These are phyloP conservation scores for Drechslerella stenobrocha DNA, from an alignment of 2,329 filamentous ascomycete species.

Conservation along the genomic window DNA sequence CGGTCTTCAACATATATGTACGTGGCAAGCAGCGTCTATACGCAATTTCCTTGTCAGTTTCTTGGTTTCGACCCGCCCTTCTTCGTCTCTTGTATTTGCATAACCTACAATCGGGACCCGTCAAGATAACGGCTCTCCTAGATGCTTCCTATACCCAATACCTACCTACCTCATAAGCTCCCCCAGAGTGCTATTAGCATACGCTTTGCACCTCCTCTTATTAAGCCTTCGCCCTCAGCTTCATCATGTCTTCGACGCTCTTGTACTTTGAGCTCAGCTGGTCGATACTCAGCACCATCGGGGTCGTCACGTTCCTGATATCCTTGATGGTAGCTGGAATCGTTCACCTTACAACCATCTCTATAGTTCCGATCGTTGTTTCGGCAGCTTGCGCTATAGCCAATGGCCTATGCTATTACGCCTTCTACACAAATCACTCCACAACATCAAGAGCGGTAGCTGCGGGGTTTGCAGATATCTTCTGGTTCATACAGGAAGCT, in stretches of 20 bases:
- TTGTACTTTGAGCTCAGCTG: constrained; percentile 58
- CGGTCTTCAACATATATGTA: too few relatives aligned
- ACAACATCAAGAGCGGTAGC: constrained; percentile 54
- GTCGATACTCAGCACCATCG: constrained; percentile 59
- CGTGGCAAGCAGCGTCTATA: too few relatives aligned
- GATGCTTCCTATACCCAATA: too few relatives aligned
- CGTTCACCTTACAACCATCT: constrained; percentile 56
- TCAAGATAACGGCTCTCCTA: too few relatives aligned
- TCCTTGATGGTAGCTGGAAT: constrained; percentile 57
- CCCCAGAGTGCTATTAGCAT: too few relatives aligned
- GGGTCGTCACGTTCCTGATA: constrained; percentile 57
- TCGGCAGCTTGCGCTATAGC: constrained; percentile 57
- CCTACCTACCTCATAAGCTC: too few relatives aligned
- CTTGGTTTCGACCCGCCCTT: too few relatives aligned
- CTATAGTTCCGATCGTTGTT: constrained; percentile 57
- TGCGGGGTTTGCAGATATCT: constrained; percentile 56
- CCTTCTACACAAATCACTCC: constrained; percentile 55
- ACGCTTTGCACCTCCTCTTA: too few relatives aligned
- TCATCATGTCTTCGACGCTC: constrained; percentile 20
- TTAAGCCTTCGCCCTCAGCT: not conserved
- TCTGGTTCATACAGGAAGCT: constrained; percentile 59
- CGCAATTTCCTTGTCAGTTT: too few relatives aligned
- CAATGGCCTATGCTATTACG: constrained; percentile 58
- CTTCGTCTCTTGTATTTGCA: too few relatives aligned
- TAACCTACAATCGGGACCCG: too few relatives aligned